A percentile compares a stretch with the other conserved stretches of the same genome.
phyloP scores from a whole-genome alignment of 495 filamentous ascomycete genomes.

The Schizothecium vesticola region DNA sequence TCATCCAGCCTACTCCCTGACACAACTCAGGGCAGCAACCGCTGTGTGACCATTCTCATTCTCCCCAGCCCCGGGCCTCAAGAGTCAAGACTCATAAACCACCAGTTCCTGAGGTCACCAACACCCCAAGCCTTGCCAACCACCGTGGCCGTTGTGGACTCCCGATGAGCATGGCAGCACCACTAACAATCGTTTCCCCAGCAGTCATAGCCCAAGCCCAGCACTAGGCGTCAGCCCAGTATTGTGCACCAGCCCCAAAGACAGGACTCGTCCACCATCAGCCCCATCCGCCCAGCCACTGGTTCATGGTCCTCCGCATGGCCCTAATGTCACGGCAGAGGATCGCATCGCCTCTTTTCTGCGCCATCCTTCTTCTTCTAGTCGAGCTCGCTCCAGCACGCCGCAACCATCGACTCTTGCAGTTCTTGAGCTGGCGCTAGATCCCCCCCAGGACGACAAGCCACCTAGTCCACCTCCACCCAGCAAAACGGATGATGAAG shows the following conservation, averaged over 20 bases:
- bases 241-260: not conserved
- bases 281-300: not conserved
- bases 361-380: not conserved
- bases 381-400: not conserved
- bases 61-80: not conserved
- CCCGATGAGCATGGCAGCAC: not conserved
- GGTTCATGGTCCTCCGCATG: not conserved
- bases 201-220: not conserved
- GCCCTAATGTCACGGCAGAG: not conserved
- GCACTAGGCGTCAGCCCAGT: not conserved
- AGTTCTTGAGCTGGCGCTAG: not conserved
- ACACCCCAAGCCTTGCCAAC: too few species aligned
- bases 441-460: not conserved
- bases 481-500: not conserved
- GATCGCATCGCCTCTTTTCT: not conserved
- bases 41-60: not conserved
- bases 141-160: too few species aligned
- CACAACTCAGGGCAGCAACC: not conserved
- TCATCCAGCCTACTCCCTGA: not conserved
- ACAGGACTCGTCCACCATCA: not conserved
- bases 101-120: not conserved
- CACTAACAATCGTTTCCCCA: not conserved
- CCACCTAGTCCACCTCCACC: not conserved
- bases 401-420: not conserved
- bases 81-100: not conserved